Conservation (phyloP, 768 basidiomycete species). For the Leccinum ochraceum region DNA sequence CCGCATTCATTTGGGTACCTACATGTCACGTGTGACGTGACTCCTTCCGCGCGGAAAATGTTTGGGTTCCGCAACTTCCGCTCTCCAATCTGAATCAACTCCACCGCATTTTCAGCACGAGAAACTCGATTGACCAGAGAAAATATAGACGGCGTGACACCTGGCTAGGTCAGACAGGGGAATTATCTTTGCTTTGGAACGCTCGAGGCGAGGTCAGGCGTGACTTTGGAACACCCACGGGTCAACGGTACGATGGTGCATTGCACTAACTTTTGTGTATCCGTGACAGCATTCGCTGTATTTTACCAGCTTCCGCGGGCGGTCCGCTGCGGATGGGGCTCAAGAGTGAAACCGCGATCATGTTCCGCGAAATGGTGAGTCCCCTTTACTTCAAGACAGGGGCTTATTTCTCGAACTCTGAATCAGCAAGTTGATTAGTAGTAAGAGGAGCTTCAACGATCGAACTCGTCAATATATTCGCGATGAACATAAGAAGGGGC, state of each 20-base stretch:
- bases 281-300: not conserved
- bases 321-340: not conserved
- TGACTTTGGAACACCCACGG: not conserved
- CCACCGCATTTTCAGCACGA: not conserved
- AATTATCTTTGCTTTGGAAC: not conserved
- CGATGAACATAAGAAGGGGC: slow-evolving; percentile 11
- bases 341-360: slow-evolving; percentile 4
- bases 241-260: not conserved
- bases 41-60: not conserved
- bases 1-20: not conserved
- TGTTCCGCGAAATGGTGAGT: slow-evolving; percentile 6
- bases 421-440: not conserved
- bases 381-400: slow-evolving; percentile 4
- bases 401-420: not conserved
- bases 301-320: not conserved
- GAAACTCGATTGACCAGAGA: not conserved
- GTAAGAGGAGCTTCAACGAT: not conserved
- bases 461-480: slow-evolving; percentile 7
- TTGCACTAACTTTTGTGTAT: not conserved
- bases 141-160: not conserved
- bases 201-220: not conserved
- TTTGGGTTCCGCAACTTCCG: not conserved
- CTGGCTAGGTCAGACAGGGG: not conserved
- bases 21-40: slow-evolving; percentile 6
- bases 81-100: not conserved